These are phyloP conservation scores for Ilex paraguariensis DNA, from an alignment of 305 asterid genomes.

Conservation along the genomic window DNA sequence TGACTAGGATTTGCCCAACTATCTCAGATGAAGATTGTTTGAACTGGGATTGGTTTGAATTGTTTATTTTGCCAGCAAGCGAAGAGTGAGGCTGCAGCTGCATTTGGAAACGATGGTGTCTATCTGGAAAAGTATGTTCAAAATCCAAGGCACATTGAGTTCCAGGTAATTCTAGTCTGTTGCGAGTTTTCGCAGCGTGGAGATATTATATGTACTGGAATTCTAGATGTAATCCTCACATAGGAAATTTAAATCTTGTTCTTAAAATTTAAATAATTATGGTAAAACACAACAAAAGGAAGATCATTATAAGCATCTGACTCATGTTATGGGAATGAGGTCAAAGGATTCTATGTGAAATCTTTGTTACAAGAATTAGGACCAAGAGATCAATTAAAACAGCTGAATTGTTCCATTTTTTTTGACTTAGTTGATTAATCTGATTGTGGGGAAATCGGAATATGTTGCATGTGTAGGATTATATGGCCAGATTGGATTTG, in stretches of 20 bases:
- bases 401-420: too few relatives aligned
- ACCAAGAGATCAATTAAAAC: too few relatives aligned
- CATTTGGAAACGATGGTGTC: constrained; percentile 97
- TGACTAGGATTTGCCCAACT: too few relatives aligned
- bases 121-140: constrained; percentile 88
- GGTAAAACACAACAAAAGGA: too few relatives aligned
- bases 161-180: constrained; percentile 54
- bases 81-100: constrained; percentile 97
- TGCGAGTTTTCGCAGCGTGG: neutral
- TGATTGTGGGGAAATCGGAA: too few relatives aligned
- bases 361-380: too few relatives aligned
- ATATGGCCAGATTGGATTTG: too few relatives aligned
- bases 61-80: constrained; percentile 66
- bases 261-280: neutral
- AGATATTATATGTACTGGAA: neutral
- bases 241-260: neutral
- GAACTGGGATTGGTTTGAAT: constrained; percentile 10
- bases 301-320: too few relatives aligned
- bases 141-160: constrained; percentile 97
- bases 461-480: too few relatives aligned
- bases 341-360: too few relatives aligned
- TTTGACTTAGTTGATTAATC: too few relatives aligned
- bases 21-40: constrained; percentile 10
- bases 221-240: neutral
- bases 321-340: too few relatives aligned